Base-by-base conservation (phyloP, 1,139 yeast genomes). In the Suhomyces yuchorum region DNA sequence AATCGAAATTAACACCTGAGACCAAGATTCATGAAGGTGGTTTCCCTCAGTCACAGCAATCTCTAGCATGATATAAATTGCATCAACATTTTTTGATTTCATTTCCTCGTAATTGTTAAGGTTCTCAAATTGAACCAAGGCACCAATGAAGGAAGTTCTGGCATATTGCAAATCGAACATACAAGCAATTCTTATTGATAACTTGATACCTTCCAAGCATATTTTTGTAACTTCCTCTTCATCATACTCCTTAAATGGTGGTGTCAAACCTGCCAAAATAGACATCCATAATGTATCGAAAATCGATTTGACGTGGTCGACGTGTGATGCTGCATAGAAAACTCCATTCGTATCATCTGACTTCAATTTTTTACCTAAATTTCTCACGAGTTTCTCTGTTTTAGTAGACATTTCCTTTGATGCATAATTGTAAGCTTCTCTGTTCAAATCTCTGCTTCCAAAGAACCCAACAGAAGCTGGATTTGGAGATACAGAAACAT, bases 271-370 rank as follows among this genome's bases (percentile, higher is more conserved):
- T 5, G 97, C 99, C 56, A 95, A 75, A 46, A 93, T 81, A 0
- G 97, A 90, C 97, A 93, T 91, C 99, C 99, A 95, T 43, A 89
- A 74, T 12, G 90, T 90, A 59, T 92, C 97, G 68, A 93, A 93
- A 63, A 95, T 89, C 1, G 97, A 93, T 60, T 82, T 87, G 19
- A 92, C 97, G 63, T 93, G 97, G 55, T 90, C 95, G 17, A 89
- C 82, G 62, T 87, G 93, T 3, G 93, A 84, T 0, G 96, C 81
- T 4, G 71, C 75, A 51, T 73, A 71, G 46, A 71, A 75, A 1
- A 68, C 63, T 5, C 56, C 57, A 37, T 60, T 60, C 1, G 61
- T 48, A 19, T 66, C 70, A 35, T 68, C 75, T 7, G 68, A 62
- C 41, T 69, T 68, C 43, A 67, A 57, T 45, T 65, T 66, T 50